phyloP scores from a whole-genome alignment of 2,329 filamentous ascomycete genomes.

The Cercospora sojina region DNA sequence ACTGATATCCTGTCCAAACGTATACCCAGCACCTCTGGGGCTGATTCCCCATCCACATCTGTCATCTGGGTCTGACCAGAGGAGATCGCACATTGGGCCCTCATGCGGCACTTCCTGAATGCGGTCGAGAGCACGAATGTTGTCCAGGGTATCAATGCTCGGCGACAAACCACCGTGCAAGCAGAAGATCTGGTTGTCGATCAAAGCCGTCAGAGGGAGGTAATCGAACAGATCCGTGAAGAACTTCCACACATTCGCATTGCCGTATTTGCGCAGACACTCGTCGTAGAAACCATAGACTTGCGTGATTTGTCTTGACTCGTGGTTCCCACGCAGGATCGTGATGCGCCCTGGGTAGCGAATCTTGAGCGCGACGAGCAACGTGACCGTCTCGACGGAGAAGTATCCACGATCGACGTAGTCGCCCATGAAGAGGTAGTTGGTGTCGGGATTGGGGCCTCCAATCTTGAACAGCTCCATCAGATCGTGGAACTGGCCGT shows the following conservation, averaged over 20 bases:
- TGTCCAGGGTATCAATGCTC: slow-evolving; percentile 93
- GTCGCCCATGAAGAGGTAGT: slow-evolving; percentile 99
- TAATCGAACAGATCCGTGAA: slow-evolving; percentile 99
- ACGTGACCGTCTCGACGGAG: slow-evolving; percentile 95
- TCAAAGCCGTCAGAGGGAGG: slow-evolving; percentile 91
- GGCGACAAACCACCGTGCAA: slow-evolving; percentile 94
- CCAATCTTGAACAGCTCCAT: slow-evolving; percentile 99
- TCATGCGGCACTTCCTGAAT: slow-evolving; percentile 99
- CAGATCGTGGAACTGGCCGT: slow-evolving; percentile 97
- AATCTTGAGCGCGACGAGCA: slow-evolving; percentile 95
- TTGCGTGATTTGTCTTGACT: slow-evolving; percentile 97
- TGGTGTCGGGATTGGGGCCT: slow-evolving; percentile 95
- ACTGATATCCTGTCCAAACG: slow-evolving; percentile 85
- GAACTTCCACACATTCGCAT: slow-evolving; percentile 98
- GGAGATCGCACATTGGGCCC: slow-evolving; percentile 94
- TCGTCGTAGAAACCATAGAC: slow-evolving; percentile 99
- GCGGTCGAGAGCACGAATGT: slow-evolving; percentile 90
- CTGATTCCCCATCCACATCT: slow-evolving; percentile 68
- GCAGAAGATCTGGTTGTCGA: slow-evolving; percentile 99
- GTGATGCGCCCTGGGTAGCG: slow-evolving; percentile 97
- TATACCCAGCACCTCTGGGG: slow-evolving; percentile 65
- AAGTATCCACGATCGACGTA: slow-evolving; percentile 99
- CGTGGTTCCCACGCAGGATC: slow-evolving; percentile 97
- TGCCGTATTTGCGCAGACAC: slow-evolving; percentile 97
- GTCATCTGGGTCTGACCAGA: slow-evolving; percentile 99